These are phyloP conservation scores for Isabelozyma gotoi DNA, from an alignment of 805 yeast genomes.

Conservation along the genomic window DNA sequence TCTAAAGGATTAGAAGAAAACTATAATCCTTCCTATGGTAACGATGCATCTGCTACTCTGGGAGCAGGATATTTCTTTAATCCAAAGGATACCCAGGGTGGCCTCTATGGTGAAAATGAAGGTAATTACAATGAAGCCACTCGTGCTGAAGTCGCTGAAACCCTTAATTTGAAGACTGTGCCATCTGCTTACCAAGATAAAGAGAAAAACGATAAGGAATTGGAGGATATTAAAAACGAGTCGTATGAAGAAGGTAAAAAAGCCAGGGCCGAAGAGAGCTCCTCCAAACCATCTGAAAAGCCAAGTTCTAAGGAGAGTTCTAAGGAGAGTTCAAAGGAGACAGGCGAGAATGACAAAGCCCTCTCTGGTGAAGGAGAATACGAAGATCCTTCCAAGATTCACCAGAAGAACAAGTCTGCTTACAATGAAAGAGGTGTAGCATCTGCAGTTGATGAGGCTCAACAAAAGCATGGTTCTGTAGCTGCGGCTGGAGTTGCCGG, in stretches of 20 bases:
- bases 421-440: conserved; percentile 26
- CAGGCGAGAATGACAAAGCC: neutral
- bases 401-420: conserved; percentile 30
- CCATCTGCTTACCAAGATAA: conserved; percentile 17
- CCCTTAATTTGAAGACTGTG: conserved; percentile 20
- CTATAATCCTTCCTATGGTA: conserved; percentile 24
- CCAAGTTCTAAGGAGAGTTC: no score
- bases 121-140: conserved; percentile 22
- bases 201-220: conserved; percentile 10
- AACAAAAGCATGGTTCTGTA: conserved; percentile 5
- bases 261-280: no score
- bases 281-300: no score
- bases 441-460: conserved; percentile 15
- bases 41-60: conserved; percentile 24
- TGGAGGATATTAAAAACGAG: conserved; percentile 10
- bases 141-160: conserved; percentile 14
- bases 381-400: conserved; percentile 21
- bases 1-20: conserved; percentile 14
- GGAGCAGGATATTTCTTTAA: conserved; percentile 34
- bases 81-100: conserved; percentile 38
- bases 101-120: conserved; percentile 15
- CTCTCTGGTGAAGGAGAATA: conserved; percentile 11
- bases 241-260: neutral
- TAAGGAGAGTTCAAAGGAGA: neutral
- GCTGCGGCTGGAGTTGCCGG: conserved; percentile 2